phyloP scores from a whole-genome alignment of 306 rosid species.

The Sicyos baderoa region DNA sequence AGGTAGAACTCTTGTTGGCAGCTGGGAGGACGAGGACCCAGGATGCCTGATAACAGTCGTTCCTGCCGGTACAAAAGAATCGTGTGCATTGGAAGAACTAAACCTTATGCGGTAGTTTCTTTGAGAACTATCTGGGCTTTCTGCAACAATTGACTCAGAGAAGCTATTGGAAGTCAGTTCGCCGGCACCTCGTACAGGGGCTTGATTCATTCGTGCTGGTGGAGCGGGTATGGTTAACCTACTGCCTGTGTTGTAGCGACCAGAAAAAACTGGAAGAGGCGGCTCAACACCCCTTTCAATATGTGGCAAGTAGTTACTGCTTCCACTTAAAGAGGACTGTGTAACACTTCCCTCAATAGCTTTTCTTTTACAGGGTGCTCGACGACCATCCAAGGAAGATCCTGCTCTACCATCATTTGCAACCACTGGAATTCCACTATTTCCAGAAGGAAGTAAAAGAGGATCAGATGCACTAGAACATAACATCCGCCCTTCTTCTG shows the following conservation, averaged over 20 bases:
- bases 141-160: slow-evolving; percentile 41
- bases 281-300: slow-evolving; percentile 37
- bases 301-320: slow-evolving; percentile 61
- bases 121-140: slow-evolving; percentile 43
- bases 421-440: slow-evolving; percentile 37
- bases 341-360: slow-evolving; percentile 58
- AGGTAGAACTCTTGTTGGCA: slow-evolving; percentile 42
- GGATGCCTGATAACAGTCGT: slow-evolving; percentile 44
- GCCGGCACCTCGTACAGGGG: slow-evolving; percentile 44
- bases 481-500: slow-evolving; percentile 39
- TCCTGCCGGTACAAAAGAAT: slow-evolving; percentile 36
- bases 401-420: slow-evolving; percentile 56
- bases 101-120: slow-evolving; percentile 69
- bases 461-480: slow-evolving; percentile 42
- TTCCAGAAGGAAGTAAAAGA: slow-evolving; percentile 50
- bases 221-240: slow-evolving; percentile 40
- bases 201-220: slow-evolving; percentile 43
- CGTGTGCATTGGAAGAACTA: slow-evolving; percentile 54
- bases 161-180: slow-evolving; percentile 35
- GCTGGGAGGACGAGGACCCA: slow-evolving; percentile 38
- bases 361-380: slow-evolving; percentile 74
- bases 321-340: slow-evolving; percentile 61
- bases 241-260: slow-evolving; percentile 37
- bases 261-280: slow-evolving; percentile 26
- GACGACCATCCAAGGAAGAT: slow-evolving; percentile 60